Evolutionary conservation across 139 green algal genomes (phyloP), one percentile per base, ranked within the genome.

Genomic region (Chlorella sorokiniana): DNA sequence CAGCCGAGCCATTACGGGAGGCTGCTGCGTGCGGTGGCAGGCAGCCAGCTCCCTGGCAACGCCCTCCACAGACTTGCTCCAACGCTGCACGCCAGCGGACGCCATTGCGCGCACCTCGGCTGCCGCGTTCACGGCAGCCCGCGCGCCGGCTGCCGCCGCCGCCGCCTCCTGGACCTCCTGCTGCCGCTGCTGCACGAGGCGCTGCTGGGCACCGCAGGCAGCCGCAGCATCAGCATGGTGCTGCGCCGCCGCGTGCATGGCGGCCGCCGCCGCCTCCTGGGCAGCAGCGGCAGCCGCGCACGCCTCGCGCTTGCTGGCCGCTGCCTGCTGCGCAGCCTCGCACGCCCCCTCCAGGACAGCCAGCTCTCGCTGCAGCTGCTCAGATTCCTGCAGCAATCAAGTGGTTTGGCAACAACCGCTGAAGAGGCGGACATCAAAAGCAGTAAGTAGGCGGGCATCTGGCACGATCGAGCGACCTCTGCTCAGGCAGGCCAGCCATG

Each of bases 1-100:
- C 23, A 86, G 56, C 22, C 76, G 72, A 31, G 62, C 74, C 51
- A 65, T 14, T 11, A 64, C 44, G 1, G 71, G 71, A 3, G 81
- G 42, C 41, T 86, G 72, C 51, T 69, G 48, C 23, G 37, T 76
- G 52, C 65, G 69, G 67, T 79, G 69, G 52, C 65, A 72, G 45
- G 23, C 44, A 1, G 81, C n/a, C 31, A 86, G 75, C 22, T 86
- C 81, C 38, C 48, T 73, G 31, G 81, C 81, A 56, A 59, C 33
- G 4, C n/a, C 41, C 20, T 79, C 75, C 59, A 86, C 81, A 27
- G 59, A 29, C 41, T 79, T 74, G 40, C 45, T 69, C 81, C 70
- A 82, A 10, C 40, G 41, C 65, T 80, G 69, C 52, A 86, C 72
- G 5, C 33, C 56, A 25, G 64, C 65, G 1, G 29, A 29, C 5